Percentiles rank a stretch among this genome's conserved stretches.
Evolutionary conservation across 768 basidiomycete species (phyloP).

Genomic region (Auriscalpium orientale): DNA sequence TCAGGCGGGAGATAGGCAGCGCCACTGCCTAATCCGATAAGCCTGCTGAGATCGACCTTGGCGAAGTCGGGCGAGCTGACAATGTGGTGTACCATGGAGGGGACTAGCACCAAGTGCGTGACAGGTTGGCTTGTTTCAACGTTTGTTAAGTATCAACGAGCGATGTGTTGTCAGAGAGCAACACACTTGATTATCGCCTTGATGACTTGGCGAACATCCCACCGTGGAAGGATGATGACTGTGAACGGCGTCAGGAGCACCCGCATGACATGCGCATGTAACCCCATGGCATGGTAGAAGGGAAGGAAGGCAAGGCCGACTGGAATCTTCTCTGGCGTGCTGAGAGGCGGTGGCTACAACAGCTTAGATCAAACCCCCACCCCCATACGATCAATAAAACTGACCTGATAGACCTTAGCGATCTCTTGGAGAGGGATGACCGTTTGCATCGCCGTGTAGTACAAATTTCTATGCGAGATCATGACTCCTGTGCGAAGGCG

Average conservation of each 20-base stretch:
- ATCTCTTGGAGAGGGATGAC: constrained; percentile 27
- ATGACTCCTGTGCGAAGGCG: constrained; percentile 44
- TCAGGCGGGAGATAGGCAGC: constrained; percentile 63
- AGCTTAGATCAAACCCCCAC: background rate
- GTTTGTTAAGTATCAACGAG: constrained; percentile 24
- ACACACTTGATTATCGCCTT: constrained; percentile 52
- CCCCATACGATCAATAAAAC: constrained; percentile 9
- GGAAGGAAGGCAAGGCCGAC: constrained; percentile 54
- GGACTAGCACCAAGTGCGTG: constrained; percentile 43
- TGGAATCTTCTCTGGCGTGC: constrained; percentile 38
- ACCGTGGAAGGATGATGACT: constrained; percentile 47
- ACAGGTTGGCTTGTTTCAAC: constrained; percentile 20
- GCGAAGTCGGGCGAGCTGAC: constrained; percentile 42
- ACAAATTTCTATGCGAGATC: constrained; percentile 61
- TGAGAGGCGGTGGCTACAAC: constrained; percentile 30
- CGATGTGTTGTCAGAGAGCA: background rate
- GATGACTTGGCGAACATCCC: constrained; percentile 48
- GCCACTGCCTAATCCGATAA: constrained; percentile 40
- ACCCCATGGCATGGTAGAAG: constrained; percentile 58
- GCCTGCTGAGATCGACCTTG: constrained; percentile 45
- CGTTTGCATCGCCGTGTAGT: constrained; percentile 23
- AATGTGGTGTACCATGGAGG: constrained; percentile 59
- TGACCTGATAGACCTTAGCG: constrained; percentile 32
- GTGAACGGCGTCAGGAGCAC: constrained; percentile 39
- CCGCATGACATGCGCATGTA: constrained; percentile 47